Percentiles rank a stretch among this genome's conserved stretches.
Conservation (phyloP, 2,329 filamentous ascomycete genomes). For the Neonectria ditissima region DNA sequence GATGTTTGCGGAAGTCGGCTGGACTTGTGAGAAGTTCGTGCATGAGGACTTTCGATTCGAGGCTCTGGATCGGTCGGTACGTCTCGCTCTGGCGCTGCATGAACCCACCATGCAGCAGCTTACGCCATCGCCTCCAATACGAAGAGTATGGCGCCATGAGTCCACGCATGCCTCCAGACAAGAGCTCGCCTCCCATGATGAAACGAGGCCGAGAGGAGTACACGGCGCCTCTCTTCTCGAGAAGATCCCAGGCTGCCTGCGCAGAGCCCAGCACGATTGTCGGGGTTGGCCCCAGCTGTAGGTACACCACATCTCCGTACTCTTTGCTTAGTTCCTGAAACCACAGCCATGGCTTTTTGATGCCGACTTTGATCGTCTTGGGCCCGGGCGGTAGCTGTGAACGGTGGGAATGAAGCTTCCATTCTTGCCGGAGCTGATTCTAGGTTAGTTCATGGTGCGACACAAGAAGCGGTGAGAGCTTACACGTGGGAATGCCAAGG, state of each 20-base stretch:
- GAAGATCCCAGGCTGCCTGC: constrained; percentile 56
- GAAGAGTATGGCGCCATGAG: constrained; percentile 57
- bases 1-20: constrained; percentile 38
- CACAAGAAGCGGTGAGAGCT: neutral
- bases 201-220: constrained; percentile 60
- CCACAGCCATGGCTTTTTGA: constrained; percentile 57
- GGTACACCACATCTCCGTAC: constrained; percentile 57
- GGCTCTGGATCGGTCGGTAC: constrained; percentile 55
- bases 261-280: constrained; percentile 58
- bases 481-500: constrained; percentile 35
- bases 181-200: constrained; percentile 58
- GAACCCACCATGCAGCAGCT: constrained; percentile 57
- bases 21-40: constrained; percentile 51
- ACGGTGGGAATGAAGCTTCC: constrained; percentile 54
- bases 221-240: constrained; percentile 57
- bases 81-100: constrained; percentile 58
- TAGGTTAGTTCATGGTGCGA: neutral
- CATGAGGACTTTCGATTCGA: constrained; percentile 56
- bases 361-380: constrained; percentile 51
- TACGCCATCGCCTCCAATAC: constrained; percentile 58
- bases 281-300: constrained; percentile 56
- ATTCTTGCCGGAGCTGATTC: constrained; percentile 51
- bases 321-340: constrained; percentile 53
- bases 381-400: constrained; percentile 54
- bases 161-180: constrained; percentile 56